Percentiles rank a stretch among this genome's conserved stretches.
Evolutionary conservation across 1,284 basidiomycete species (phyloP).

Genomic region (Violaceomyces palustris): DNA sequence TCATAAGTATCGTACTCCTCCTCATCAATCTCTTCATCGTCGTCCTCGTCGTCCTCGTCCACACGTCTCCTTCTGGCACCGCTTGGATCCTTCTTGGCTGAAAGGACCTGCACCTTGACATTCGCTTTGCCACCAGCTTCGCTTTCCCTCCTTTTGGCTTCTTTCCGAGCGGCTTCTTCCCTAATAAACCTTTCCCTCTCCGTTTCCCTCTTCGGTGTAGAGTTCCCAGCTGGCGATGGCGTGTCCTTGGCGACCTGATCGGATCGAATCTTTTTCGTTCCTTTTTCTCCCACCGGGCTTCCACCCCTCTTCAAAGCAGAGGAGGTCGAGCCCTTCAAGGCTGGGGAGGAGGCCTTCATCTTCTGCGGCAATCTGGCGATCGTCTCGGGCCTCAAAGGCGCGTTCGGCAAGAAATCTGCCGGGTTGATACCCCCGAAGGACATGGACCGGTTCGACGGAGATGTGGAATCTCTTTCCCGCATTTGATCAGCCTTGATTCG

Average conservation of each 20-base stretch:
- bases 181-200: conserved; percentile 3
- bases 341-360: background rate
- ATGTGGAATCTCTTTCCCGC: too few species aligned
- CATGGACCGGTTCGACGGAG: too few species aligned
- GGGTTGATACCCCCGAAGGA: conserved; percentile 31
- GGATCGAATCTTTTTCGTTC: conserved; percentile 4
- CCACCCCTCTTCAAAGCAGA: background rate
- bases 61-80: conserved; percentile 19
- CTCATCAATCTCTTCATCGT: conserved; percentile 18
- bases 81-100: background rate
- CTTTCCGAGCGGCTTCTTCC: conserved; percentile 11
- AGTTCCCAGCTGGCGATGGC: conserved; percentile 8
- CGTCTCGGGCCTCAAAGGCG: conserved; percentile 15
- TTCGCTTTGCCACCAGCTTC: background rate
- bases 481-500: too few species aligned
- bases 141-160: background rate
- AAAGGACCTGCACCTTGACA: background rate
- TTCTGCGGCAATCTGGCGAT: conserved; percentile 11
- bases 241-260: background rate
- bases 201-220: conserved; percentile 3
- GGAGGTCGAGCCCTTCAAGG: background rate
- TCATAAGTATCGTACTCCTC: conserved; percentile 10
- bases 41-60: conserved; percentile 19
- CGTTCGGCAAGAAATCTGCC: conserved; percentile 35
- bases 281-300: background rate